These are phyloP conservation scores for Orbilia blumenaviensis DNA, from an alignment of 2,329 filamentous ascomycete species.

Conservation along the genomic window DNA sequence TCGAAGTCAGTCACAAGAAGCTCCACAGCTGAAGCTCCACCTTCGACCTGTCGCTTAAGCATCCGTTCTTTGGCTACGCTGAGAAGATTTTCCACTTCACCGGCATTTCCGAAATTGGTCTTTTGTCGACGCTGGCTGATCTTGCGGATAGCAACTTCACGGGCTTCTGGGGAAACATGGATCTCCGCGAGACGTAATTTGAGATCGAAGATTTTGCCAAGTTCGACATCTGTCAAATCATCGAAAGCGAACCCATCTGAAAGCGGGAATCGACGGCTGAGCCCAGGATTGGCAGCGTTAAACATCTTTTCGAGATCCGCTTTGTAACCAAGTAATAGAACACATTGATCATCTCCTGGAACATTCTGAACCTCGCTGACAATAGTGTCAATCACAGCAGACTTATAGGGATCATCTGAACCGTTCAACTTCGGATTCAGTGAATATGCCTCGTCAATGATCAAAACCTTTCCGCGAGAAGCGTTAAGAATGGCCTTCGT, in stretches of 20 bases:
- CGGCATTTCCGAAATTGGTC: slow-evolving; percentile 76
- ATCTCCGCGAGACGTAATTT: slow-evolving; percentile 71
- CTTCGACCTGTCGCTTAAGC: slow-evolving; percentile 62
- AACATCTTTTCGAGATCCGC: slow-evolving; percentile 77
- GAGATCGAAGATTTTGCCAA: slow-evolving; percentile 69
- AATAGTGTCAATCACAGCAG: slow-evolving; percentile 76
- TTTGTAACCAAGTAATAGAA: slow-evolving; percentile 75
- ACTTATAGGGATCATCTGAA: slow-evolving; percentile 67
- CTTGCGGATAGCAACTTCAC: slow-evolving; percentile 68
- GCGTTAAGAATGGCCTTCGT: slow-evolving; percentile 76
- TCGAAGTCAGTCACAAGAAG: slow-evolving; percentile 67
- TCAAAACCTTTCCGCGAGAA: slow-evolving; percentile 75
- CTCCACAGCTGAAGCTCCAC: slow-evolving; percentile 57
- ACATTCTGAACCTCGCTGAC: slow-evolving; percentile 76
- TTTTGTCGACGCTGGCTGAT: slow-evolving; percentile 70
- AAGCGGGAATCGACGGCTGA: slow-evolving; percentile 73
- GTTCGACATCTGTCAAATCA: slow-evolving; percentile 71
- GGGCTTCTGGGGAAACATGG: slow-evolving; percentile 65
- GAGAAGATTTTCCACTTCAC: slow-evolving; percentile 77
- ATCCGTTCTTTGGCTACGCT: slow-evolving; percentile 67
- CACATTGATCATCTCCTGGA: slow-evolving; percentile 76
- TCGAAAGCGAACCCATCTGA: slow-evolving; percentile 73
- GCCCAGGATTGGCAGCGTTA: slow-evolving; percentile 75
- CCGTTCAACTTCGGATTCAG: slow-evolving; percentile 60
- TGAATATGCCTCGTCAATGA: slow-evolving; percentile 83